Conservation (phyloP, 208 protist genomes). For the Tritrichomonas musculus region DNA sequence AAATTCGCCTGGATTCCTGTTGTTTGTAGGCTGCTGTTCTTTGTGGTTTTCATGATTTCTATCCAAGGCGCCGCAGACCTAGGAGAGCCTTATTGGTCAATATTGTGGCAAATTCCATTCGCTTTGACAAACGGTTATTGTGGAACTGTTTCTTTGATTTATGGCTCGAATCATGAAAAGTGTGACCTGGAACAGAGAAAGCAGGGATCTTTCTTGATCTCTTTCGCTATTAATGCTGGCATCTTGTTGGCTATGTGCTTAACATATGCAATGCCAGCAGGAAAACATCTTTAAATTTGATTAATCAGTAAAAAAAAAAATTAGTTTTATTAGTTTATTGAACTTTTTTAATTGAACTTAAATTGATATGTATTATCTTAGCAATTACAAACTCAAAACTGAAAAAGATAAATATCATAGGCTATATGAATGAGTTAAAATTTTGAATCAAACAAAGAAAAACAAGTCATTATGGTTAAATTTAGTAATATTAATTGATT, state of each 20-base stretch:
- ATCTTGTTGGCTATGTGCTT: background rate
- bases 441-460: no score
- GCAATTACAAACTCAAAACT: no score
- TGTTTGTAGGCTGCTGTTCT: background rate
- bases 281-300: background rate
- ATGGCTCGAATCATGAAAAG: background rate
- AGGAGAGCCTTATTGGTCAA: background rate
- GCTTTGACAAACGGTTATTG: constrained; percentile 5
- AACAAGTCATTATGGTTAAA: no score
- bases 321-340: no score
- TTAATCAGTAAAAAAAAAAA: background rate
- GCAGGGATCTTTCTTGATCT: background rate
- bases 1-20: background rate
- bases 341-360: no score
- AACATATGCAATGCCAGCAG: background rate
- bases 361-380: no score
- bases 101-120: background rate
- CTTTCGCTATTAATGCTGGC: background rate
- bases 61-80: background rate
- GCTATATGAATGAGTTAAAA: no score
- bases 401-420: no score
- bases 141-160: background rate
- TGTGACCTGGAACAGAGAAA: background rate
- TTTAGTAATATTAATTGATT: no score
- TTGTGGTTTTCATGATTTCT: background rate